Conservation (phyloP, 2,329 filamentous ascomycete species). For the Dendryphion nanum region DNA sequence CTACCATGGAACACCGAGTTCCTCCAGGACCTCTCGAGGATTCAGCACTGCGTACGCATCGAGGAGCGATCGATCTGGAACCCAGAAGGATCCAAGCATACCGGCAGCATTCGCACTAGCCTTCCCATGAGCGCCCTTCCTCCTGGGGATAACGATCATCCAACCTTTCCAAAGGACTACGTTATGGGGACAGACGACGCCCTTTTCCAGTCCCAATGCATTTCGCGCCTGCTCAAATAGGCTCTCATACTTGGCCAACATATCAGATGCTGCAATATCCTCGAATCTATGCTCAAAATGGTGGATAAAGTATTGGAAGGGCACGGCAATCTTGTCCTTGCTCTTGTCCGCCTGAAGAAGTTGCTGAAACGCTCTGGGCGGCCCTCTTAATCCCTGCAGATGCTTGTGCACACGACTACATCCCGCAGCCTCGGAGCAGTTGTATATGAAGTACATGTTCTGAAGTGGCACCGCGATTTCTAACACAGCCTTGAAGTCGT, state of each 20-base stretch:
- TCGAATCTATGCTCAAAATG: neutral
- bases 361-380: constrained; percentile 28
- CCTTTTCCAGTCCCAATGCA: constrained; percentile 3
- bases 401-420: constrained; percentile 53
- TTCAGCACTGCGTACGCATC: constrained; percentile 39
- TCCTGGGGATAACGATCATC: constrained; percentile 50
- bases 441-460: constrained; percentile 46
- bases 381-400: constrained; percentile 42
- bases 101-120: constrained; percentile 47
- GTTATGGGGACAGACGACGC: constrained; percentile 46
- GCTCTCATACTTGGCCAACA: neutral
- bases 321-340: constrained; percentile 2
- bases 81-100: constrained; percentile 49
- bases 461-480: constrained; percentile 30
- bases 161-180: constrained; percentile 45
- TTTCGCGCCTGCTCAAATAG: neutral
- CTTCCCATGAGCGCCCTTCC: constrained; percentile 32
- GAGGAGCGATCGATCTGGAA: constrained; percentile 32
- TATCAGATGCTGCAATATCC: neutral
- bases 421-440: constrained; percentile 46
- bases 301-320: neutral
- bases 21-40: constrained; percentile 37
- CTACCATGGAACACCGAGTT: neutral
- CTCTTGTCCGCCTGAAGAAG: constrained; percentile 24
- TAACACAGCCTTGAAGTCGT: constrained; percentile 43